Evolutionary conservation across 2,329 filamentous ascomycete genomes (phyloP), one percentile per base, ranked within the genome.

Genomic region (Cadophora sp.): DNA sequence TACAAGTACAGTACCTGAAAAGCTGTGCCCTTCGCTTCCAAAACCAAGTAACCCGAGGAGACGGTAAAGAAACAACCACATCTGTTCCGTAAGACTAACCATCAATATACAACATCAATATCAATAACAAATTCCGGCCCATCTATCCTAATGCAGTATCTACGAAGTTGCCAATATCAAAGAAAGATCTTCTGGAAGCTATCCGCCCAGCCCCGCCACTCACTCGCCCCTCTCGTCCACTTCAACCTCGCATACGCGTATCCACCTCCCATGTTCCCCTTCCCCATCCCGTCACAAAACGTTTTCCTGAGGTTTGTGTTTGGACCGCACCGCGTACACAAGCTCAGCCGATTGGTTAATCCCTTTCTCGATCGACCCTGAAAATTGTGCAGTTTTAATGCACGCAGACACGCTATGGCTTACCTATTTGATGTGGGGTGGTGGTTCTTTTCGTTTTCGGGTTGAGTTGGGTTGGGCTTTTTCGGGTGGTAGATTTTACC

Each of bases 91-190:
- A n/a, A n/a, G n/a, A n/a, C 22, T 45, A 18, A 2, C 5, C n/a
- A 45, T n/a, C 22, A 27, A 6, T 1, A 14, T 24, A 27, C 7
- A 27, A 9, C 51, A 30, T 53, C 50, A 36, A 45, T 39, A 18
- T 30, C 27, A 30, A 1, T 30, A 30, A 30, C 27, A 30, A 30
- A 30, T 33, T 8, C 27, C 14, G 1, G 9, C 16, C 30, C 48
- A 53, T 33, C 27, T n/a, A 18, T 53, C 50, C 50, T 16, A 53
- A 53, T 33, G 16, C 33, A 36, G 33, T 56, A 22, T 36, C 13
- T 33, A 33, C 53, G 53, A 39, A 56, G 53, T 39, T 56, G 53
- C 33, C 30, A 41, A 56, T 56, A 22, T 56, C 33, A 22, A 41
- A 39, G 1, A 22, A 41, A 39, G 6, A 30, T 53, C 27, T 27